phyloP scores from a whole-genome alignment of 148 eudicot species.

The Linanthus parryae region DNA sequence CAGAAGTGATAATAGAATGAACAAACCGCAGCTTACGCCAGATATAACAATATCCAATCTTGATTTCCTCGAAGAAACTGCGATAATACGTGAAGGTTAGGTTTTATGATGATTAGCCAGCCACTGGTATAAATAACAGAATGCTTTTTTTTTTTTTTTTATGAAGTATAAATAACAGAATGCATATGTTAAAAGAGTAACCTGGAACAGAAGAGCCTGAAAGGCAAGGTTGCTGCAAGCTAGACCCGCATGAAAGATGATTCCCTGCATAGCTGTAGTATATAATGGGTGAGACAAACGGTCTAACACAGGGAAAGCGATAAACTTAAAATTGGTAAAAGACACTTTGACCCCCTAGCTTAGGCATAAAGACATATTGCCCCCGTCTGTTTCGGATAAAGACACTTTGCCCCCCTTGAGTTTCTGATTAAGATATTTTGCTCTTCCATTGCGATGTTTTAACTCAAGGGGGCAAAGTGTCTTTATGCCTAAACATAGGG shows the following conservation, averaged over 20 bases:
- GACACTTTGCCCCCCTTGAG: no score
- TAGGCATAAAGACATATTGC: no score
- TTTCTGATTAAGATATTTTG: no score
- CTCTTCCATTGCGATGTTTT: no score
- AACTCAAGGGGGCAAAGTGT: no score
- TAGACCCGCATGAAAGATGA: slow-evolving; percentile 60
- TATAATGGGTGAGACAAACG: slow-evolving; percentile 10
- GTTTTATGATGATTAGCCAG: no score
- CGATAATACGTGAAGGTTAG: slow-evolving; percentile 10
- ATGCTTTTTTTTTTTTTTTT: background rate
- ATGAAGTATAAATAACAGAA: background rate
- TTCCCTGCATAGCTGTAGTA: slow-evolving; percentile 79
- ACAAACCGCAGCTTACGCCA: slow-evolving; percentile 55
- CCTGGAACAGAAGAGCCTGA: slow-evolving; percentile 55
- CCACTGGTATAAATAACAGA: background rate
- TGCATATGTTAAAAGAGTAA: slow-evolving; percentile 10
- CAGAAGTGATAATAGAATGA: slow-evolving; percentile 59
- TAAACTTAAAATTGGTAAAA: background rate
- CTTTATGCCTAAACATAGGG: no score
- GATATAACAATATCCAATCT: slow-evolving; percentile 41
- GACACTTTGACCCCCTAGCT: no score
- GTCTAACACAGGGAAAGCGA: background rate
- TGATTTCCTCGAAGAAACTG: slow-evolving; percentile 54
- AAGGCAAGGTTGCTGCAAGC: slow-evolving; percentile 59
- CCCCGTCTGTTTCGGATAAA: no score